Evolutionary conservation across 176 grass and related monocot species (phyloP).

Genomic region (Zea luxurians): DNA sequence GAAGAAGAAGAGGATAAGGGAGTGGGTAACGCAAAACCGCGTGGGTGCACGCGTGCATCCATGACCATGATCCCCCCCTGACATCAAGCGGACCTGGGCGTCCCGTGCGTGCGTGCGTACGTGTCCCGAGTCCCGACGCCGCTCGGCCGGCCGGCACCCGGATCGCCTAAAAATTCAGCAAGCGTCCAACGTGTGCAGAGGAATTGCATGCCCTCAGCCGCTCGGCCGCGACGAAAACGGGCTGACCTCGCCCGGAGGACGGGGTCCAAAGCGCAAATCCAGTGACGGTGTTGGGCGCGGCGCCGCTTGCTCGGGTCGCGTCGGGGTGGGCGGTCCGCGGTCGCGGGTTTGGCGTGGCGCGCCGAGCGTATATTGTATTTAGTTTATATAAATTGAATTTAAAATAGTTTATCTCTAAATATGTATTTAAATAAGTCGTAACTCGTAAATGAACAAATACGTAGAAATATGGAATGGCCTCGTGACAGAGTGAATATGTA

Average conservation of each 20-base stretch:
- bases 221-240: background rate
- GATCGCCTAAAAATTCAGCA: background rate
- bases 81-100: conserved; percentile 22
- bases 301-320: background rate
- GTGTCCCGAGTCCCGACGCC: background rate
- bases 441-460: no score
- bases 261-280: conserved; percentile 22
- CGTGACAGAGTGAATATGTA: no score
- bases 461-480: no score
- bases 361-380: background rate
- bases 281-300: background rate
- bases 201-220: background rate
- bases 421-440: no score
- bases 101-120: conserved; percentile 14
- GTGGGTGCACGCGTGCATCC: conserved; percentile 1
- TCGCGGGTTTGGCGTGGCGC: conserved; percentile 21
- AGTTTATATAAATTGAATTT: no score
- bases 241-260: conserved; percentile 11
- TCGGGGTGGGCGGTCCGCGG: background rate
- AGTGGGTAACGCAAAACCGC: background rate
- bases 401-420: no score
- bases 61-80: background rate
- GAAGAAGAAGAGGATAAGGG: background rate
- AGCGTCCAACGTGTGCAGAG: background rate
- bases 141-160: conserved; percentile 38